Evolutionary conservation across 2,329 filamentous ascomycete genomes (phyloP).

Genomic region (Aspergillus sp.): DNA sequence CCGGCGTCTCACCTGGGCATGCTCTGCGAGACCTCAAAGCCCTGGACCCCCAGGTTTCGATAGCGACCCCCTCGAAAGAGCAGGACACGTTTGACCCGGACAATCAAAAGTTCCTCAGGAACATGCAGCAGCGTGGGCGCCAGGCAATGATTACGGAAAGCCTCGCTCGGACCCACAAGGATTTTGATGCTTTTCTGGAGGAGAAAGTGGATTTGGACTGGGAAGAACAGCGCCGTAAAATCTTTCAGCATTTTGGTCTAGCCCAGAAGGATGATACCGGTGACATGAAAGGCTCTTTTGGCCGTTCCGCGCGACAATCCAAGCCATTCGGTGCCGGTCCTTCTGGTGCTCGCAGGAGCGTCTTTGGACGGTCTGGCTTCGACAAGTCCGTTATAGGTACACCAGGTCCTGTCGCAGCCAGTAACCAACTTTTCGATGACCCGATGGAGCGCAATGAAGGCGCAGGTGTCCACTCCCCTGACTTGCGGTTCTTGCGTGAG

Average conservation of each 20-base stretch:
- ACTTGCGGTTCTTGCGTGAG: conserved; percentile 74
- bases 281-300: conserved; percentile 52
- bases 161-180: conserved; percentile 80
- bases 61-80: conserved; percentile 31
- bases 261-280: conserved; percentile 47
- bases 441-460: conserved; percentile 57
- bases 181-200: conserved; percentile 92
- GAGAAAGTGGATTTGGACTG: conserved; percentile 94
- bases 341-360: conserved; percentile 48
- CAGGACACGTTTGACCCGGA: conserved; percentile 51
- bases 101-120: conserved; percentile 72
- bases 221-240: conserved; percentile 87
- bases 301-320: conserved; percentile 39
- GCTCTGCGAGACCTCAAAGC: conserved; percentile 83
- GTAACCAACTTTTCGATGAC: conserved; percentile 65
- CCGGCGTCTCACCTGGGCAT: conserved; percentile 82
- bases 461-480: conserved; percentile 52
- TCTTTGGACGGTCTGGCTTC: conserved; percentile 68
- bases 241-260: conserved; percentile 96
- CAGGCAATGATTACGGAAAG: conserved; percentile 88
- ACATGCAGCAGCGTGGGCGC: conserved; percentile 85
- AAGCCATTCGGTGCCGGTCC: conserved; percentile 42
- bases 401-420: conserved; percentile 62
- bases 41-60: conserved; percentile 67
- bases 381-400: conserved; percentile 85